phyloP scores from a whole-genome alignment of 495 filamentous ascomycete species.

The Poronia punctata region DNA sequence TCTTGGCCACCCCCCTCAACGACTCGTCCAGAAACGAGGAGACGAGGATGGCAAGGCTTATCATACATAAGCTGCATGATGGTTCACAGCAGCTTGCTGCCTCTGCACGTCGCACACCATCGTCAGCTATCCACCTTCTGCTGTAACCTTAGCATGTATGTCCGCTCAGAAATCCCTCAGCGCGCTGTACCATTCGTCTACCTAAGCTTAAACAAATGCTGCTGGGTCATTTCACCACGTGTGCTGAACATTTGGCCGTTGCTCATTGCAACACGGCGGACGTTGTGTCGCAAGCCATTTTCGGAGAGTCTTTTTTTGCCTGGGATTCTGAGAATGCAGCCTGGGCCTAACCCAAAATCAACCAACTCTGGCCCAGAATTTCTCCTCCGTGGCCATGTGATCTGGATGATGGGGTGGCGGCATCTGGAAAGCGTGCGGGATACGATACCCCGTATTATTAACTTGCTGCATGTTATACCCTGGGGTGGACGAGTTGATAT shows the following conservation, averaged over 20 bases:
- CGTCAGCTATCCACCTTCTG: constrained; percentile 3
- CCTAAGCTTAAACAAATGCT: constrained; percentile 4
- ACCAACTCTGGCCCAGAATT: too few relatives aligned
- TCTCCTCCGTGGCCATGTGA: too few relatives aligned
- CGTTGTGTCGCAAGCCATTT: background rate
- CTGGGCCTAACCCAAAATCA: too few relatives aligned
- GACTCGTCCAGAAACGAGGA: too few relatives aligned
- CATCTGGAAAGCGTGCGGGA: too few relatives aligned
- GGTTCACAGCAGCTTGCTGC: background rate
- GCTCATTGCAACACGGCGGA: background rate
- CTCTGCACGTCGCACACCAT: background rate
- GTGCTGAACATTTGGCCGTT: constrained; percentile 1
- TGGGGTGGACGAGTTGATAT: too few relatives aligned
- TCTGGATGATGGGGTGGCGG: too few relatives aligned
- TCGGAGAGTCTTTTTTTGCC: too few relatives aligned
- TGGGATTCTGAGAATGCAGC: too few relatives aligned
- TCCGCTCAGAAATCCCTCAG: constrained; percentile 8
- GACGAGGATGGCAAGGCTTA: constrained; percentile 6
- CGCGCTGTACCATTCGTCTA: background rate
- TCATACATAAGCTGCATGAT: background rate
- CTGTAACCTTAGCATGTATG: constrained; percentile 1
- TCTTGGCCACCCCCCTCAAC: too few relatives aligned
- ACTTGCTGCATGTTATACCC: too few relatives aligned
- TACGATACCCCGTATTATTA: too few relatives aligned
- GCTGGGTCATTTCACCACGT: constrained; percentile 5